Evolutionary conservation across 345 rosid genomes (phyloP).

Genomic region (Raphanus sativus): DNA sequence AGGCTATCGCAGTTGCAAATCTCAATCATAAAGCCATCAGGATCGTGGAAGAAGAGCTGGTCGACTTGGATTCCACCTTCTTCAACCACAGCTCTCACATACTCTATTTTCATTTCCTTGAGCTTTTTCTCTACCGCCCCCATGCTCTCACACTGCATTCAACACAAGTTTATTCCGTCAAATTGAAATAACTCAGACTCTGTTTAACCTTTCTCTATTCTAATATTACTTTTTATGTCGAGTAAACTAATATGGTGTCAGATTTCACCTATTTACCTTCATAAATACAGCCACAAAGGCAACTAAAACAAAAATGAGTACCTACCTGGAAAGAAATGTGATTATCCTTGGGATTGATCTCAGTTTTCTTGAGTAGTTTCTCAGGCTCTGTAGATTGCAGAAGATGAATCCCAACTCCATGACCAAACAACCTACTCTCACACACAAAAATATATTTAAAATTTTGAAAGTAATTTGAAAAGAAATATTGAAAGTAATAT

Average conservation of each 20-base stretch:
- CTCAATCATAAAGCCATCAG: conserved; percentile 93
- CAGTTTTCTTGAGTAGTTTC: conserved; percentile 52
- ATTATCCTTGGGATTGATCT: conserved; percentile 83
- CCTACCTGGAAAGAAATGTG: conserved; percentile 81
- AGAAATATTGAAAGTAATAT: neutral
- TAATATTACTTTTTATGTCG: neutral
- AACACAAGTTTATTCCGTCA: neutral
- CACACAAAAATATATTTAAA: neutral
- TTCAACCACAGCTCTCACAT: conserved; percentile 63
- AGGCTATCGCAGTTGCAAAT: conserved; percentile 83
- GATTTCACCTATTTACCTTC: neutral
- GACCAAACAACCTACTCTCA: conserved; percentile 62
- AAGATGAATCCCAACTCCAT: conserved; percentile 76
- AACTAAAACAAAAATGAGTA: neutral
- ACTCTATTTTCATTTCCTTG: conserved; percentile 57
- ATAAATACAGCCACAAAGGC: neutral
- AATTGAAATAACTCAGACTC: neutral
- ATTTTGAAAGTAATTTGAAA: neutral
- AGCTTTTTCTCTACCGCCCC: conserved; percentile 72
- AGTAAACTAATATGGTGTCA: neutral
- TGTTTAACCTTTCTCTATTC: neutral
- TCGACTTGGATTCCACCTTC: conserved; percentile 84
- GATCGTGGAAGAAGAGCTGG: conserved; percentile 91
- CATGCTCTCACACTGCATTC: conserved; percentile 77
- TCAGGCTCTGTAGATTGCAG: conserved; percentile 71